Percentiles rank a stretch among this genome's conserved stretches.
These are phyloP conservation scores for Russula sp. DNA, from an alignment of 768 basidiomycete genomes.

Conservation along the genomic window DNA sequence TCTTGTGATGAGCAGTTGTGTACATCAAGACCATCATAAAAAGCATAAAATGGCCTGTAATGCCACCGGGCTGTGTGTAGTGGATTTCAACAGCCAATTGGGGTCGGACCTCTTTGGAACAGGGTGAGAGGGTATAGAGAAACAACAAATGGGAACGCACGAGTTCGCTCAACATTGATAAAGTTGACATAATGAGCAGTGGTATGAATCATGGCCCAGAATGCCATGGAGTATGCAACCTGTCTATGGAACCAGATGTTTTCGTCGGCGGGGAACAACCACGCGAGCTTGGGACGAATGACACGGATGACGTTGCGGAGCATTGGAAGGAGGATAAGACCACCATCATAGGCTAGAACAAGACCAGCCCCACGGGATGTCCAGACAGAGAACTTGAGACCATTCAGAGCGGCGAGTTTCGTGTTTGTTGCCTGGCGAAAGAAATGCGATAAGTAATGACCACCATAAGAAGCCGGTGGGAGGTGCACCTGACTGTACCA, in stretches of 20 bases:
- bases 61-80: constrained; percentile 83
- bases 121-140: neutral
- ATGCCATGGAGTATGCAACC: constrained; percentile 90
- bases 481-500: constrained; percentile 72
- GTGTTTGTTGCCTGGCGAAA: constrained; percentile 46
- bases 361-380: constrained; percentile 86
- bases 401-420: constrained; percentile 68
- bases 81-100: constrained; percentile 77
- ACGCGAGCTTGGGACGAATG: constrained; percentile 70
- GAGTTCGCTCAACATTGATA: constrained; percentile 82
- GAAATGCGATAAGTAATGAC: neutral
- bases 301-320: constrained; percentile 81
- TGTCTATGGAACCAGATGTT: constrained; percentile 95
- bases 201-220: constrained; percentile 89
- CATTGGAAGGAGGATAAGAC: constrained; percentile 83
- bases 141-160: constrained; percentile 38
- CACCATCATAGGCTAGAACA: constrained; percentile 80
- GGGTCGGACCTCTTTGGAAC: constrained; percentile 62
- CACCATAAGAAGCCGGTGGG: neutral
- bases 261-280: constrained; percentile 88
- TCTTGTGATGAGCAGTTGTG: constrained; percentile 81
- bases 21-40: constrained; percentile 92
- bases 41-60: constrained; percentile 94
- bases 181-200: constrained; percentile 94
- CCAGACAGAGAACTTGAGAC: constrained; percentile 82